Base-by-base conservation (phyloP, 2,329 filamentous ascomycete species). In the Fusarium goolgardi region DNA sequence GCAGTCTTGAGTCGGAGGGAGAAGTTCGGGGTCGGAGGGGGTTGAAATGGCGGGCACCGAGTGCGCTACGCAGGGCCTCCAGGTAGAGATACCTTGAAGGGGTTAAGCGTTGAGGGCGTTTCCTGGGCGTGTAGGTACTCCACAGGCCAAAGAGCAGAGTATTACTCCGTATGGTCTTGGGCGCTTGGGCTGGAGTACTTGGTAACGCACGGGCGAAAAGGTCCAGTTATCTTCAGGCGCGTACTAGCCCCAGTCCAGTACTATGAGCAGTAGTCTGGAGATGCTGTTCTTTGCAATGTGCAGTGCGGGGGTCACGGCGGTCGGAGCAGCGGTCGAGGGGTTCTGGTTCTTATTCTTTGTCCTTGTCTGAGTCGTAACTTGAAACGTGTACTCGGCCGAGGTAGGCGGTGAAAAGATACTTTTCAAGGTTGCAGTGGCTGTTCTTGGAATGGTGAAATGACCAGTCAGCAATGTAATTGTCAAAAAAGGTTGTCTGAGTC, bases 41-140 rank as follows among this genome's bases (percentile, higher is more conserved):
- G 68, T 70, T 70, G 71, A 73, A 74, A 74, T 73, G 71, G 71
- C 55, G 68, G 71, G 71, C 66, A 70, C 68, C 29, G 54, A 69
- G 69, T 60, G 55, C 57, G 49, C 56, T 71, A 43, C 53, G 49
- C 56, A 72, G 62, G 59, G 59, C 65, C 59, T 65, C 58, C 50
- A 60, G 62, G 59, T 44, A 64, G 44, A 55, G 59, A 54, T 61
- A 68, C 55, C 52, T 65, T 43, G 46, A 52, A 56, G 46, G 64
- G 63, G 63, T 67, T 67, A 67, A 53, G 64, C 35, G 49, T 66
- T 53, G 59, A 67, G 40, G 64, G 51, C 43, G 57, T 52, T 63
- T 37, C 52, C 45, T 51, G 39, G 57, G 63, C 43, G 66, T 54
- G 52, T 25, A 64, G 54, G 59, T 65, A 61, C 59, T 68, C 55